A percentile compares a stretch with the other conserved stretches of the same genome.
phyloP scores from a whole-genome alignment of 257 asterid genomes.

The Solanum chiquidenum region DNA sequence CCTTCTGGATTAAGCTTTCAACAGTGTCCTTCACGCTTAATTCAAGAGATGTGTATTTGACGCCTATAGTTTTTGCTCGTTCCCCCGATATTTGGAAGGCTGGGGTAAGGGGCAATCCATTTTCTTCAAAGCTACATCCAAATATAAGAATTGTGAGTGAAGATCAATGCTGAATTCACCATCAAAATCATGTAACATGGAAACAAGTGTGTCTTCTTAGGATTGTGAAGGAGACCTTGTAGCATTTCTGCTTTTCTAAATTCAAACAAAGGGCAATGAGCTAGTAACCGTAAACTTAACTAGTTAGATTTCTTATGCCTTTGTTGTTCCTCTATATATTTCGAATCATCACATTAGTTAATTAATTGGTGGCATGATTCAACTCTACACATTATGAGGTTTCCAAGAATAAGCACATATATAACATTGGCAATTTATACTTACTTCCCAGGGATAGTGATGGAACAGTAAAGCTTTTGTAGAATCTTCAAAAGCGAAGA shows the following conservation, averaged over 20 bases:
- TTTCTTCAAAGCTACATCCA: slow-evolving; percentile 12
- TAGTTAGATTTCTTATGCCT: not conserved
- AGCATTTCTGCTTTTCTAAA: not conserved
- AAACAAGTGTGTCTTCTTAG: not conserved
- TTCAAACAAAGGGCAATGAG: not conserved
- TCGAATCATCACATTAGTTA: not conserved
- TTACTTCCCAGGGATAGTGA: slow-evolving; percentile 30
- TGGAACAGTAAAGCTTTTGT: slow-evolving; percentile 29
- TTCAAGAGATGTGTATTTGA: slow-evolving; percentile 28
- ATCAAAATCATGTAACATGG: not conserved
- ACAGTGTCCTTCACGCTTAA: slow-evolving; percentile 25
- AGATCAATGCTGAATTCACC: not conserved
- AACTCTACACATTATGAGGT: not conserved
- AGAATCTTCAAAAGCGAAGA: slow-evolving; percentile 22
- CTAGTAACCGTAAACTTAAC: not conserved
- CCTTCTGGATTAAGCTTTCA: slow-evolving; percentile 22
- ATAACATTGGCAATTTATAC: not conserved
- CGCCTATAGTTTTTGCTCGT: slow-evolving; percentile 25
- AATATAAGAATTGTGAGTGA: not conserved
- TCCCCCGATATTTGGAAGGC: slow-evolving; percentile 26
- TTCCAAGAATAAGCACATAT: not conserved
- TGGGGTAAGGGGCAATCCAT: not conserved
- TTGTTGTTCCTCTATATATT: not conserved
- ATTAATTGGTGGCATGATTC: not conserved
- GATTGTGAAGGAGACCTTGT: not conserved